Evolutionary conservation across 176 grass and related monocot species (phyloP), one percentile per base, ranked within the genome.

Genomic region (Saccharum officinarum): DNA sequence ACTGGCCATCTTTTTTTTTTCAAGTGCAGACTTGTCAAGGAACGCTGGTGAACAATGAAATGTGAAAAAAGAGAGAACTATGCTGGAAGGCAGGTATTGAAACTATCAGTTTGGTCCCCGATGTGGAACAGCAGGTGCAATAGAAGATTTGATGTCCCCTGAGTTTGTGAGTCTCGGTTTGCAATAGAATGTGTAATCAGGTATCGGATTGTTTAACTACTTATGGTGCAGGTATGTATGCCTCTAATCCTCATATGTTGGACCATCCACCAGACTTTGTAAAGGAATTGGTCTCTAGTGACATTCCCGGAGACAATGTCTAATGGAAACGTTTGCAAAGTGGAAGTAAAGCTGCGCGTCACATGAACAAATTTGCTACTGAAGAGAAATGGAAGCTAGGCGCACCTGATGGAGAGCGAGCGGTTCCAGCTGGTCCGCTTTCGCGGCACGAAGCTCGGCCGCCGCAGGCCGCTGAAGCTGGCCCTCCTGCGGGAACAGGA

Each of bases 371-470:
- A 33, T 40, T 25, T 39, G 14, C 4, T 16, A 9, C 16, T 12
- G 17, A 69, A 47, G 11, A 47, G 11, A 76, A 84, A 65, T 36
- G 10, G 26, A 84, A 30, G 69, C 47, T 3, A 45, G n/a, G 22
- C 38, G 65, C 69, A 98, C 96, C 96, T 98, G 80, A 93, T 98
- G 57, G 96, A 98, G 30, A 98, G 96, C 77, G 96, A 92, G 17
- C 88, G 96, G 28, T 90, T 95, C 95, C 95, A 98, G 87, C 91
- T 95, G 18, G 80, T 92, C 65, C 86, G 89, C 88, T 90, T 93
- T 79, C 67, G 46, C 9, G 77, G 86, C 45, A 2, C 80, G 42
- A 89, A 92, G 87, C 92, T 90, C 87, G 82, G 80, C 83, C 89
- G 86, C 34, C 67, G 84, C 62, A 92, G 68, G 49, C 66, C 81